Base-by-base conservation (phyloP, 1,139 yeast genomes). In the Kazachstania sp. region DNA sequence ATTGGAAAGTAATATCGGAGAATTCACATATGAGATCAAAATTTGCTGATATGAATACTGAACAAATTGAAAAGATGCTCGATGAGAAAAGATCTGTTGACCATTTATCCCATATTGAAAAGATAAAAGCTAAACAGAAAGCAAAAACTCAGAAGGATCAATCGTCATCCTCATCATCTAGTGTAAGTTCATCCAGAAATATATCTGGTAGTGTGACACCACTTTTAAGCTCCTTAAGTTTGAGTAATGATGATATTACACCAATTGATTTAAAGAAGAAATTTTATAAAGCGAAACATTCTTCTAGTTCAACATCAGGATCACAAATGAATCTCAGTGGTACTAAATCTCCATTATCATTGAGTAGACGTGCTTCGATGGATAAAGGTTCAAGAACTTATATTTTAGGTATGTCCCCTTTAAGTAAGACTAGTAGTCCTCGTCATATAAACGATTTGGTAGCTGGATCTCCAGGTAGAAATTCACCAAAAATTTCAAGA, bases 31-130 rank as follows among this genome's bases (percentile, higher is more conserved):
- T 52, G 4, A 37, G 37, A 7, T 42, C 48, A n/a, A 46, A 49
- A 34, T 39, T 55, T 9, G 49, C 48, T 8, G 50, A 46, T 16
- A 31, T 51, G 8, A 50, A 49, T 15, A 51, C 49, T 11, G 48
- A 49, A 2, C 58, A 56, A 37, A 19, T 62, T 36, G n/a, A 13
- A 3, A 59, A 54, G 26, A 49, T 60, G 57, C 37, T 58, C 6
- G 53, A 54, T 13, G 67, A 62, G 41, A 61, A 61, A 44, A 45
- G 54, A 32, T 51, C 53, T 2, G 59, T 54, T 2, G 67, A 64
- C 43, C 55, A 52, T 45, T 40, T 61, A n/a, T 49, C 57, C 2
- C 52, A 54, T 43, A 18, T 51, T 13, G 63, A 57, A 34, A 49
- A 46, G 20, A 20, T 12, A 12, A 50, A 49, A 39, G 43, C 35